phyloP scores from a whole-genome alignment of 352 stramenopile species.

The Phytopythium sindhum region DNA sequence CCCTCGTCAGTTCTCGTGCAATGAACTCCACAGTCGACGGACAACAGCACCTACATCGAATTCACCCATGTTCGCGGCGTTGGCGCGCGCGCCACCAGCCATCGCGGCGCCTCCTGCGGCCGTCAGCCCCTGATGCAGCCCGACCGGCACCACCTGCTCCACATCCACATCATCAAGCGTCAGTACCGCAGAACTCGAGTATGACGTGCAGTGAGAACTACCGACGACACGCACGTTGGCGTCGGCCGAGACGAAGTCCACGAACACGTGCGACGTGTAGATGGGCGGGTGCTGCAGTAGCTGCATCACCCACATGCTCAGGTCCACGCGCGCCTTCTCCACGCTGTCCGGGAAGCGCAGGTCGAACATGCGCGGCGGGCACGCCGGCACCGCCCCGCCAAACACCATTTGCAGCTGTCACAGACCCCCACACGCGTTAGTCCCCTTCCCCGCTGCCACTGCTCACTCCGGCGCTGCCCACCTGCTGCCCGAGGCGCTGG shows the following conservation, averaged over 20 bases:
- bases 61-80: constrained; percentile 66
- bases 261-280: constrained; percentile 78
- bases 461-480: constrained; percentile 3
- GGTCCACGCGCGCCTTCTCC: constrained; percentile 66
- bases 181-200: neutral
- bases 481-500: constrained; percentile 65
- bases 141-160: constrained; percentile 34
- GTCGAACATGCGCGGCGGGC: constrained; percentile 55
- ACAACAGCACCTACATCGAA: constrained; percentile 46
- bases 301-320: constrained; percentile 82
- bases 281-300: constrained; percentile 76
- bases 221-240: constrained; percentile 51
- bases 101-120: constrained; percentile 11
- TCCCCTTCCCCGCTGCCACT: neutral
- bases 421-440: neutral
- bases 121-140: constrained; percentile 39
- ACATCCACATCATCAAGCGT: neutral
- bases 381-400: constrained; percentile 52
- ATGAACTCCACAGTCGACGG: neutral
- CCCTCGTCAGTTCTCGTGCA: neutral
- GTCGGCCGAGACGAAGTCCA: constrained; percentile 78
- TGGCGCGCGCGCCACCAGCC: constrained; percentile 2
- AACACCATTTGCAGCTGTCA: constrained; percentile 63
- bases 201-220: too few species aligned
- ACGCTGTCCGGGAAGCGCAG: constrained; percentile 59